A percentile compares a stretch with the other conserved stretches of the same genome.
Conservation (phyloP, 2,329 filamentous ascomycete genomes). For the Verticillium klebahnii region DNA sequence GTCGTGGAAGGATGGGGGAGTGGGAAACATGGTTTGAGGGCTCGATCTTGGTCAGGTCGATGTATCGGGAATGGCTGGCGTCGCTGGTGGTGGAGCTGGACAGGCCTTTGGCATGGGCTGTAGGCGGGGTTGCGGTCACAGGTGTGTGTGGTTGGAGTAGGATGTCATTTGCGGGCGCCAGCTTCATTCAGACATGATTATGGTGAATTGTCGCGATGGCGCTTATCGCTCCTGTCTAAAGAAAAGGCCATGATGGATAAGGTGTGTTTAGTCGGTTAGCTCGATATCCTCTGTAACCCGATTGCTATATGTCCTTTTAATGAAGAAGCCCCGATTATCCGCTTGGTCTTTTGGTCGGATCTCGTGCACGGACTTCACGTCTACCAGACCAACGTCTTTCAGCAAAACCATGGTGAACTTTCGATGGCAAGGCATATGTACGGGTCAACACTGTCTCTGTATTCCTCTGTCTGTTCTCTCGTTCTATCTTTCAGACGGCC, state of each 20-base stretch:
- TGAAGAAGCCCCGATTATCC: too few relatives aligned
- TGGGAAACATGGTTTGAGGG: constrained; percentile 2
- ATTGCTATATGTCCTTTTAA: neutral
- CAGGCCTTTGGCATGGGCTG: constrained; percentile 1
- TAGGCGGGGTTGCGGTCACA: constrained; percentile 1
- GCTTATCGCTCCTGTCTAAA: neutral
- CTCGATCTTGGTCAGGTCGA: neutral
- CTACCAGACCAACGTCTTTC: neutral
- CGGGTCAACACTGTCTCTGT: neutral
- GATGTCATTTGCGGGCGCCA: constrained; percentile 2
- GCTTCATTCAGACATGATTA: neutral
- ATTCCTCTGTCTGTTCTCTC: neutral
- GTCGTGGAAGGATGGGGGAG: constrained; percentile 4
- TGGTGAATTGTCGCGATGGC: neutral
- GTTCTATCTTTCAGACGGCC: neutral
- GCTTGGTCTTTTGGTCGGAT: neutral
- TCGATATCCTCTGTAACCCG: neutral
- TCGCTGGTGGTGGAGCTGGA: constrained; percentile 2
- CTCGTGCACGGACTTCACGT: neutral
- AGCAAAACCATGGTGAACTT: neutral
- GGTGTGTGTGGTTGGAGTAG: neutral
- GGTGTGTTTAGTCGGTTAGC: neutral
- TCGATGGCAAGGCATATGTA: neutral
- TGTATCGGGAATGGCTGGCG: constrained; percentile 2
- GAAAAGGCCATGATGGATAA: neutral